Base-by-base conservation (phyloP, 2,329 filamentous ascomycete genomes). In the Hansfordia pulvinata region DNA sequence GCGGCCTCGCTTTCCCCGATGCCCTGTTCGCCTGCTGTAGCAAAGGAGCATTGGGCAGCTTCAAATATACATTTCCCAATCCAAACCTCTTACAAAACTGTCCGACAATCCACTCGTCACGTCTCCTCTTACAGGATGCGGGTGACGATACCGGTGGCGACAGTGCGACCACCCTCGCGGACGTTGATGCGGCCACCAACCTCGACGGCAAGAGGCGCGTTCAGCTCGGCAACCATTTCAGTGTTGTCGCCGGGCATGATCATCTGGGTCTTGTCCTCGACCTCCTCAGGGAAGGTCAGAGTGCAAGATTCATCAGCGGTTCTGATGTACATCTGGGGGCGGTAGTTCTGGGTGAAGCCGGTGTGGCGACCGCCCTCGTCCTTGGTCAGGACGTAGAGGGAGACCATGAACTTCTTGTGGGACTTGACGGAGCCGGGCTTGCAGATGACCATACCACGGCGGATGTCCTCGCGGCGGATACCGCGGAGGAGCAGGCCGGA, bases 221-320 rank as follows among this genome's bases (percentile, higher is more conserved):
- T 73, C 49, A 93, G 76, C 45, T 78, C 73, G 53, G 85, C 80
- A 38, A 90, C 63, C 86, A 98, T 94, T 69, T 98, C 90, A 41
- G 93, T 75, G 60, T 98, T 98, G 71, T 98, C 90, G 56, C 90
- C 90, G 27, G 90, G 90, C 85, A 93, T 92, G 57, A 94, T 77
- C 64, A 85, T 80, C 55, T 60, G 62, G 37, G 65, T 52, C 33
- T 67, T 57, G 43, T 88, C 77, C 54, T 78, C 76, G 35, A 69
- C 78, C 35, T 79, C 81, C 46, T 90, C 86, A 29, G 86, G 84
- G 77, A 88, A 94, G 52, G 66, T 74, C 44, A 98, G 71, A 31
- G 77, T 66, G 47, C 81, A 78, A 13, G 64, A 67, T 66, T 80
- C 72, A 62, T 84, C 82, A 39, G 88, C 83, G 40, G 90, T 96